Evolutionary conservation across 163 green algal species (phyloP), one percentile per base, ranked within the genome.

Genomic region (Volvox carteri): DNA sequence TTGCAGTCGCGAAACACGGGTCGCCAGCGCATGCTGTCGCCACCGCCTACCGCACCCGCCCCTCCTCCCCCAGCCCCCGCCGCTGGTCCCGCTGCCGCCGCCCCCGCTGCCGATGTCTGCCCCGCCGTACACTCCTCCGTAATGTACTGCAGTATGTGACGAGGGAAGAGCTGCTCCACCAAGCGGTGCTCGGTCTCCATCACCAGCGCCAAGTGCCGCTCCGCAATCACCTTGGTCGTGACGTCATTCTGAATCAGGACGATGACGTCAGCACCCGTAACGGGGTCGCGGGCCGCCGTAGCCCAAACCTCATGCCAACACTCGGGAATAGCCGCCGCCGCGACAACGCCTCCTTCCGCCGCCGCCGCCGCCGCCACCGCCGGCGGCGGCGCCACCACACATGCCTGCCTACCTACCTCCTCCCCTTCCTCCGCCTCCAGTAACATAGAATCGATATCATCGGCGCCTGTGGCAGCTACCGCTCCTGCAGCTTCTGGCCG

Each of bases 111-210:
- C 18, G 30, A 1, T 3, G 19, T 14, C 4, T 16, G 50, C 35
- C 14, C 23, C 28, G 44, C 73, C 73, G 73, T 77, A 39, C 58
- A 86, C 58, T 86, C 78, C 25, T 86, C 78, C 3, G 78, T 86
- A 25, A 86, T 86, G 78, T 86, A 46, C 78, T 86, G 78, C 78
- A 86, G 56, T 39, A 86, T 76, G 56, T 86, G 78, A 6, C 78
- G 58, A 25, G 78, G 78, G 60, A 86, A 86, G 52, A 86, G 78
- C 78, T 86, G 78, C 56, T 86, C 78, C 78, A 86, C 58, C 39
- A 86, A 58, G 8, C 78, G 78, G 58, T 86, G 78, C 78, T 86
- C 78, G 2, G 78, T 76, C 56, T 86, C 78, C 78, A 86, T 86
- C 58, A 86, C 78, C 78, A 86, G 41, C 21, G 78, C 78, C 1